phyloP scores from a whole-genome alignment of 2,329 filamentous ascomycete species.

The Spiromastix sp. region DNA sequence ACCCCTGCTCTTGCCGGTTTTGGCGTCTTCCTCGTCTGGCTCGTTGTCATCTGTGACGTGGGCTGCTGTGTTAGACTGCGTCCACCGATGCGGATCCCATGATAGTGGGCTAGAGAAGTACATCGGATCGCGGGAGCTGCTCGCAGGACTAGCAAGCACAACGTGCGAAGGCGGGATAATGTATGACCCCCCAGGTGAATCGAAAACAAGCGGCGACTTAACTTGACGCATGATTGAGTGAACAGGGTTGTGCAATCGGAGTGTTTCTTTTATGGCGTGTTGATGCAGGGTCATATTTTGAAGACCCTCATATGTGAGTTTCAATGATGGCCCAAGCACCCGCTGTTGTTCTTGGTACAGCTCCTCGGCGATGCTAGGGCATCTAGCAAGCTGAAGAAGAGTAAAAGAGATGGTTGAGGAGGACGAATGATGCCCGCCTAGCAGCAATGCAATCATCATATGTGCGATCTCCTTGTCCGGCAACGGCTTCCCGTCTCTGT shows the following conservation, averaged over 20 bases:
- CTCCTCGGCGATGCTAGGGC: slow-evolving; percentile 59
- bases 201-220: slow-evolving; percentile 53
- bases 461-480: slow-evolving; percentile 69
- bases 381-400: slow-evolving; percentile 59
- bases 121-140: slow-evolving; percentile 45
- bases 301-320: slow-evolving; percentile 50
- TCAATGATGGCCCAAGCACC: slow-evolving; percentile 45
- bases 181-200: slow-evolving; percentile 46
- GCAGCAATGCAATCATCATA: slow-evolving; percentile 78
- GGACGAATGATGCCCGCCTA: slow-evolving; percentile 76
- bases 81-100: slow-evolving; percentile 55
- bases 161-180: slow-evolving; percentile 68
- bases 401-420: slow-evolving; percentile 72
- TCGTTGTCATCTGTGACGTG: slow-evolving; percentile 37
- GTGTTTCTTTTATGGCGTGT: slow-evolving; percentile 60
- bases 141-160: slow-evolving; percentile 72
- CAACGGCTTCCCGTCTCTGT: slow-evolving; percentile 60
- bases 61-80: no score
- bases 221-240: slow-evolving; percentile 65
- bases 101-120: slow-evolving; percentile 49
- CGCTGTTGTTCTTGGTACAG: slow-evolving; percentile 57
- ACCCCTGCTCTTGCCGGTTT: slow-evolving; percentile 54
- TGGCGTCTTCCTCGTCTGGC: slow-evolving; percentile 35
- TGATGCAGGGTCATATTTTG: slow-evolving; percentile 50
- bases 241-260: slow-evolving; percentile 61